These are phyloP conservation scores for Metschnikowia cerradonensis DNA, from an alignment of 805 yeast genomes.

Conservation along the genomic window DNA sequence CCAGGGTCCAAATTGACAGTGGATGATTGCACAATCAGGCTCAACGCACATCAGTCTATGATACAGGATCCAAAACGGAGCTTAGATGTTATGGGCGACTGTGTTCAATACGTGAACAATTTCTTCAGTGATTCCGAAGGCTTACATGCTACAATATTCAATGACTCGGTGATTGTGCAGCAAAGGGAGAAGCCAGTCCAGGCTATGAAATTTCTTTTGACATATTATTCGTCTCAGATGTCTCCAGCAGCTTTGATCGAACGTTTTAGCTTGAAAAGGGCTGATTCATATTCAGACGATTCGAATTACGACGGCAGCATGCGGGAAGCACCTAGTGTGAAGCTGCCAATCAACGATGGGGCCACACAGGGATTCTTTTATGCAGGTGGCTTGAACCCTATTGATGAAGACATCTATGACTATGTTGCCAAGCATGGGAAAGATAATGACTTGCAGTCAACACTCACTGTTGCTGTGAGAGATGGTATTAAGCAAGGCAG, in stretches of 20 bases:
- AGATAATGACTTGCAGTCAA: conserved; percentile 38
- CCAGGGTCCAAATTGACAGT: conserved; percentile 73
- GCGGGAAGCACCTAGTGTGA: not conserved
- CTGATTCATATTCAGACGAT: conserved; percentile 11
- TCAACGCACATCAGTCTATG: conserved; percentile 68
- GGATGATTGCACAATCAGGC: conserved; percentile 72
- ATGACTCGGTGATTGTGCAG: conserved; percentile 68
- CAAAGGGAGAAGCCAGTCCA: conserved; percentile 54
- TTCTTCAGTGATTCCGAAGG: conserved; percentile 46
- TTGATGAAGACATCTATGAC: conserved; percentile 66
- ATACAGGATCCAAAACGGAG: conserved; percentile 61
- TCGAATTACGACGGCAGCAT: not conserved
- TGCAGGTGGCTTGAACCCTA: conserved; percentile 63
- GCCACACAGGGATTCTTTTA: conserved; percentile 29
- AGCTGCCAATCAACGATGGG: conserved; percentile 8
- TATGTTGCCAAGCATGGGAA: conserved; percentile 42
- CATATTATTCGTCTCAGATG: conserved; percentile 25
- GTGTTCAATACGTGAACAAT: conserved; percentile 80
- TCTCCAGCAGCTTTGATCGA: conserved; percentile 19
- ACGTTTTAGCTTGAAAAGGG: conserved; percentile 24
- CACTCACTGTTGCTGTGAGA: conserved; percentile 53
- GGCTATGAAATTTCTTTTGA: conserved; percentile 52
- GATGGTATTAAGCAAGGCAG: conserved; percentile 42
- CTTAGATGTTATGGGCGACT: conserved; percentile 71
- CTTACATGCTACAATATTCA: conserved; percentile 74